A percentile compares a stretch with the other conserved stretches of the same genome.
phyloP scores from a whole-genome alignment of 495 filamentous ascomycete species.

The Penicillium herquei region DNA sequence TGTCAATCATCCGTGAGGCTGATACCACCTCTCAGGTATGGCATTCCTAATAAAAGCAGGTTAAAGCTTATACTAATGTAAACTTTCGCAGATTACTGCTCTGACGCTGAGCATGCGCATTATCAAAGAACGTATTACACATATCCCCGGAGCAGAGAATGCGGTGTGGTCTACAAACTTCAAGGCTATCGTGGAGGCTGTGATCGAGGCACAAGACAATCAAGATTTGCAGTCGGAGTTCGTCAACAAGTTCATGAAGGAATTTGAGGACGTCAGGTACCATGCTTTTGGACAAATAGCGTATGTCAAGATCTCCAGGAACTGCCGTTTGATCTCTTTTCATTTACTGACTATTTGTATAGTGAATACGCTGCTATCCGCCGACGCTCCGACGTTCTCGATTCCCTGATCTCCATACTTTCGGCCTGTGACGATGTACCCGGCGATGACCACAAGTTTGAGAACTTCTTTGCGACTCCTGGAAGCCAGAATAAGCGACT shows the following conservation, averaged over 20 bases:
- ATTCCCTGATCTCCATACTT: conserved; percentile 61
- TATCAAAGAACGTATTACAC: conserved; percentile 69
- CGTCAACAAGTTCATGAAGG: conserved; percentile 68
- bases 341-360: conserved; percentile 1
- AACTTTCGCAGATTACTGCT: conserved; percentile 49
- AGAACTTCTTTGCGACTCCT: conserved; percentile 63
- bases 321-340: no score
- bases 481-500: conserved; percentile 63
- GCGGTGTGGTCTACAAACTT: conserved; percentile 67
- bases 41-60: neutral
- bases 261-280: conserved; percentile 82
- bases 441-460: conserved; percentile 58
- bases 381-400: conserved; percentile 40
- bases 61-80: conserved; percentile 17
- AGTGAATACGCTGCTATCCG: conserved; percentile 35
- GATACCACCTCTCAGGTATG: conserved; percentile 45
- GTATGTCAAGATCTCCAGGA: conserved; percentile 45
- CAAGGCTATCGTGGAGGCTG: conserved; percentile 54
- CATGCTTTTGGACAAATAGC: conserved; percentile 69
- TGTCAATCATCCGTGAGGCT: conserved; percentile 53
- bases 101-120: conserved; percentile 80
- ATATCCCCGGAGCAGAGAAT: conserved; percentile 58
- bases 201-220: conserved; percentile 57
- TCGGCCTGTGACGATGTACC: conserved; percentile 64
- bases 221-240: conserved; percentile 66